Evolutionary conservation across 139 green algal genomes (phyloP), one percentile per base, ranked within the genome.

Genomic region (Astrephomene gubernaculifera): DNA sequence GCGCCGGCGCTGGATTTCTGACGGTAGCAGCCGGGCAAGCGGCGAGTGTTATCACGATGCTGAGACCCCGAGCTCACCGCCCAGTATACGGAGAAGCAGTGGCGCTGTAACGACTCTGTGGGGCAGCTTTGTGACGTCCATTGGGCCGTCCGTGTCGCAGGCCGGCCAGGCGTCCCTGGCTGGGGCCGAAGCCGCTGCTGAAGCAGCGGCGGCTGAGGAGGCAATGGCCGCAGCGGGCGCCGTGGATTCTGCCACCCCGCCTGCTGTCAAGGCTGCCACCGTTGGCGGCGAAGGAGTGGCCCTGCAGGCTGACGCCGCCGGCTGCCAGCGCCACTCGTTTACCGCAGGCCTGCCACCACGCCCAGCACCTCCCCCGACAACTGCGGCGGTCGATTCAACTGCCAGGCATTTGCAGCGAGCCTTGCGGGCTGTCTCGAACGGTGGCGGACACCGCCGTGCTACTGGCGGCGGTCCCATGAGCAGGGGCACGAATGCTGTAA

Each of bases 71-170:
- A 57, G 41, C 69, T 29, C 69, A 2, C 38, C 38, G 4, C 3
- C 38, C 63, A 84, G 78, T 44, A 27, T 72, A 8, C 29, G 35
- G 22, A 35, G 52, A 36, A 70, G 53, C 73, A 69, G 35, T 10
- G 73, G 3, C 73, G 73, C 14, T 24, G 45, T 31, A 8, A 80
- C 52, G 3, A 81, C 35, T 7, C 17, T 74, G 21, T 31, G 78
- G 22, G 64, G 63, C 78, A 84, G 78, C 63, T 84, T 84, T 31
- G 43, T 69, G n/a, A 84, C 78, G 10, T 75, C 61, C 63, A 53
- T 84, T 35, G 78, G 78, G 2, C 78, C 78, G 9, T 84, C 78
- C 6, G 78, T 84, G 25, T 84, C 78, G 9, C 78, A 84, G 43
- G 78, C 78, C 2, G 78, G 78, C 21, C 43, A 74, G 31, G 43